Evolutionary conservation across 2,329 filamentous ascomycete genomes (phyloP).

Genomic region (Paraphaeosphaeria sporulosa): DNA sequence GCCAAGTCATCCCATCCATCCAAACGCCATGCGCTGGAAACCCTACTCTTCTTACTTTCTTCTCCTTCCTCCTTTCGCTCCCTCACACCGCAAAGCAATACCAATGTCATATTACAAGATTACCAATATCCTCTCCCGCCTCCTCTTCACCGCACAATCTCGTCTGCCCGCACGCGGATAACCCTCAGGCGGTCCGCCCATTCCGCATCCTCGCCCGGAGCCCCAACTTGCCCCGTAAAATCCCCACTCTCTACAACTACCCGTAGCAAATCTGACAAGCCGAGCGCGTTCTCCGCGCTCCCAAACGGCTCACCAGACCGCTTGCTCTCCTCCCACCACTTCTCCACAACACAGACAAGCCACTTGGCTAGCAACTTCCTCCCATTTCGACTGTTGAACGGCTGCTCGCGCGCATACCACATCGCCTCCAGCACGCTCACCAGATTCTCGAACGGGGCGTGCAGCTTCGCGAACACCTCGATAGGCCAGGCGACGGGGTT

Average conservation of each 20-base stretch:
- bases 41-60: constrained; percentile 11
- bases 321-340: constrained; percentile 67
- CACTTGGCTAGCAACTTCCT: constrained; percentile 66
- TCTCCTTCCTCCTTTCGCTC: no score
- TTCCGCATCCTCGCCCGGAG: constrained; percentile 45
- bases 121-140: constrained; percentile 6
- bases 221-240: constrained; percentile 33
- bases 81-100: constrained; percentile 1
- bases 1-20: constrained; percentile 28
- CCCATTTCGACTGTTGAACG: constrained; percentile 65
- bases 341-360: constrained; percentile 66
- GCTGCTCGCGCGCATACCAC: constrained; percentile 72
- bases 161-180: constrained; percentile 37
- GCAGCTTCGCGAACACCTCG: constrained; percentile 70
- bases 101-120: neutral
- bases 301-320: constrained; percentile 65
- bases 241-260: constrained; percentile 56
- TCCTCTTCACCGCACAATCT: constrained; percentile 34
- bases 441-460: constrained; percentile 67
- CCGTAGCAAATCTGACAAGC: constrained; percentile 46
- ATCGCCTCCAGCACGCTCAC: constrained; percentile 69
- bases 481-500: constrained; percentile 64
- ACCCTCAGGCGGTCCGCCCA: constrained; percentile 42
- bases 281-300: constrained; percentile 63
- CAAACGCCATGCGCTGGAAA: constrained; percentile 38